A percentile compares a stretch with the other conserved stretches of the same genome.
Conservation (phyloP, 345 rosid genomes). For the Nasturtium officinale region DNA sequence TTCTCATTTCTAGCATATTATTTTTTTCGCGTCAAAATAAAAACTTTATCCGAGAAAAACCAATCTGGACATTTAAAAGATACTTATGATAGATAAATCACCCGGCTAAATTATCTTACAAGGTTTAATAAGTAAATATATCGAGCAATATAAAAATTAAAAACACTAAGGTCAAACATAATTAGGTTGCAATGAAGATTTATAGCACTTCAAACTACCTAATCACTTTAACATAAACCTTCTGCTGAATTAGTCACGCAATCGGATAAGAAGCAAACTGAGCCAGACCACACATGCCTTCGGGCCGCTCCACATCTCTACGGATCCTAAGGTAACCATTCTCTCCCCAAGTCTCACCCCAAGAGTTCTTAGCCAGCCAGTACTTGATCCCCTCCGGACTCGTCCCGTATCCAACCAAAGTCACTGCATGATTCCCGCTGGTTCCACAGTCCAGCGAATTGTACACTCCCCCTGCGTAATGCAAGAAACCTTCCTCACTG, state of each 20-base stretch:
- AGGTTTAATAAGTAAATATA: too few species aligned
- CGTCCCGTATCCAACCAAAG: slow-evolving; percentile 60
- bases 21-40: too few species aligned
- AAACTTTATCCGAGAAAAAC: too few species aligned
- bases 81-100: too few species aligned
- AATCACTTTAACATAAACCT: slow-evolving; percentile 10
- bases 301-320: slow-evolving; percentile 44
- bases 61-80: too few species aligned
- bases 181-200: too few species aligned
- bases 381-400: slow-evolving; percentile 44
- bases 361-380: slow-evolving; percentile 64
- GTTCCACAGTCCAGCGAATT: slow-evolving; percentile 45
- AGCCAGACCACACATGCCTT: slow-evolving; percentile 66
- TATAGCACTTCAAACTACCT: too few species aligned
- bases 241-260: slow-evolving; percentile 23
- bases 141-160: too few species aligned
- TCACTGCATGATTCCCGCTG: slow-evolving; percentile 50
- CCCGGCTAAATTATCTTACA: too few species aligned
- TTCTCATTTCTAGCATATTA: too few species aligned
- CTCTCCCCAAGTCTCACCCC: slow-evolving; percentile 69
- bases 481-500: slow-evolving; percentile 36
- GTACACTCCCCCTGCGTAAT: slow-evolving; percentile 54
- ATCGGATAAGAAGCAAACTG: slow-evolving; percentile 54
- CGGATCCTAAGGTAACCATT: slow-evolving; percentile 57
- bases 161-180: too few species aligned